phyloP scores from a whole-genome alignment of 1,284 basidiomycete species.

The Ceratobasidium sp. region DNA sequence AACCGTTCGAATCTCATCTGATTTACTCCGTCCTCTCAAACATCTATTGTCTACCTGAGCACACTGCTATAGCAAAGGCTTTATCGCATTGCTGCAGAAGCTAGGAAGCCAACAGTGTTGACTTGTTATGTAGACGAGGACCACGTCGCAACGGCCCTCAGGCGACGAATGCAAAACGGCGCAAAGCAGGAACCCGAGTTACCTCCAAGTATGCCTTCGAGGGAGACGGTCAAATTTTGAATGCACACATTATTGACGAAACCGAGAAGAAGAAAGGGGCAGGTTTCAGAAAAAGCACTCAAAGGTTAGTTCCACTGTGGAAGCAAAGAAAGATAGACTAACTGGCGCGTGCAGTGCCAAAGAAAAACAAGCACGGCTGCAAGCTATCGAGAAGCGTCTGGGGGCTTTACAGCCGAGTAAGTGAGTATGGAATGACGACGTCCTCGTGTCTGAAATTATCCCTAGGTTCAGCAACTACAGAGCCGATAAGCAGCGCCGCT shows the following conservation, averaged over 20 bases:
- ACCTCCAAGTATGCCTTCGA: constrained; percentile 64
- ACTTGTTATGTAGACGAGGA: neutral
- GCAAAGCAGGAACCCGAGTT: constrained; percentile 72
- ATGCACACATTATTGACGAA: constrained; percentile 55
- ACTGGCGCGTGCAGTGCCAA: constrained; percentile 62
- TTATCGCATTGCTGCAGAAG: too few species aligned
- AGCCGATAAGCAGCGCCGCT: neutral
- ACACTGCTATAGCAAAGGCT: too few species aligned
- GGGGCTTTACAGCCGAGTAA: constrained; percentile 54
- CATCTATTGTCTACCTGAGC: too few species aligned
- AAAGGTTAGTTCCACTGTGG: constrained; percentile 58
- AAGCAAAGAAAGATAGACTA: neutral
- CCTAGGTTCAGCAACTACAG: neutral
- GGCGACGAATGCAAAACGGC: constrained; percentile 65
- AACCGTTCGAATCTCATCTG: too few species aligned
- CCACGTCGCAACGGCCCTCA: constrained; percentile 45
- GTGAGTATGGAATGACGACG: constrained; percentile 47
- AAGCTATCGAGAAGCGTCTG: constrained; percentile 70
- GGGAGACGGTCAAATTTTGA: constrained; percentile 63
- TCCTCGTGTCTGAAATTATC: neutral
- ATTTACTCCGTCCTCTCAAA: too few species aligned
- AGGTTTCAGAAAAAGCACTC: constrained; percentile 72
- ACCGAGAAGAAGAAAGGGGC: constrained; percentile 57
- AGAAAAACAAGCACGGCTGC: constrained; percentile 73
- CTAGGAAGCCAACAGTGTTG: too few species aligned